phyloP scores from a whole-genome alignment of 2,329 filamentous ascomycete species.

The Fusarium decemcellulare region DNA sequence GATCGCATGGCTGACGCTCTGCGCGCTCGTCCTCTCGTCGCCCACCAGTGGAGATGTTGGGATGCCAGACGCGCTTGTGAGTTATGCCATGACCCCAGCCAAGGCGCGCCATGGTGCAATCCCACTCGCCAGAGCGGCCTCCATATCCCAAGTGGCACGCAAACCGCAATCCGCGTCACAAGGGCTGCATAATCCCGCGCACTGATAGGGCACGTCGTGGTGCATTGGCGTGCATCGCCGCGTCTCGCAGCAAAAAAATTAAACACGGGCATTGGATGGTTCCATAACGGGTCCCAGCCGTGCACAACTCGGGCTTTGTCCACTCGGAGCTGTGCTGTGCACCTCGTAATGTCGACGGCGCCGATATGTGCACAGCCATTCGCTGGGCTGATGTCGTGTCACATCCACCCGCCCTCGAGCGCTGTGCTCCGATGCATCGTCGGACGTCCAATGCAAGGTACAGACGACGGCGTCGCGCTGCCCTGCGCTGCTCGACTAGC shows the following conservation, averaged over 20 bases:
- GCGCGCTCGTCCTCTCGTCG: constrained; percentile 22
- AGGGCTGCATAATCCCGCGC: constrained; percentile 53
- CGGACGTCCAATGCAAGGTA: constrained; percentile 47
- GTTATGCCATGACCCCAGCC: constrained; percentile 43
- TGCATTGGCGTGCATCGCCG: constrained; percentile 40
- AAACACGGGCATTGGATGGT: constrained; percentile 32
- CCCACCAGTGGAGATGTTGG: constrained; percentile 35
- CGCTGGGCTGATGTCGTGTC: constrained; percentile 46
- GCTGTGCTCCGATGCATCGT: constrained; percentile 39
- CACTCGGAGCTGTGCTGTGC: constrained; percentile 46
- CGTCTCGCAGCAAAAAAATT: constrained; percentile 38
- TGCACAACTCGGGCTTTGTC: constrained; percentile 45
- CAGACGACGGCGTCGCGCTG: constrained; percentile 41
- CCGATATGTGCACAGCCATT: constrained; percentile 51
- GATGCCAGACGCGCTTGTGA: constrained; percentile 44
- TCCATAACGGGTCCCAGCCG: constrained; percentile 34
- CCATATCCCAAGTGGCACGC: constrained; percentile 48
- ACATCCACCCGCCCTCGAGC: constrained; percentile 43
- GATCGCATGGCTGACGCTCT: constrained; percentile 30
- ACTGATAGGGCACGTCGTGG: constrained; percentile 48
- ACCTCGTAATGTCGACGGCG: constrained; percentile 31
- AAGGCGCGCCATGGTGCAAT: constrained; percentile 41
- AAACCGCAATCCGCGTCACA: constrained; percentile 50
- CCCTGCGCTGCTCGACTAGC: constrained; percentile 34
- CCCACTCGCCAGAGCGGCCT: constrained; percentile 42